Evolutionary conservation across 2,329 filamentous ascomycete species (phyloP), one percentile per base, ranked within the genome.

Genomic region (Trichoderma pleuroti): DNA sequence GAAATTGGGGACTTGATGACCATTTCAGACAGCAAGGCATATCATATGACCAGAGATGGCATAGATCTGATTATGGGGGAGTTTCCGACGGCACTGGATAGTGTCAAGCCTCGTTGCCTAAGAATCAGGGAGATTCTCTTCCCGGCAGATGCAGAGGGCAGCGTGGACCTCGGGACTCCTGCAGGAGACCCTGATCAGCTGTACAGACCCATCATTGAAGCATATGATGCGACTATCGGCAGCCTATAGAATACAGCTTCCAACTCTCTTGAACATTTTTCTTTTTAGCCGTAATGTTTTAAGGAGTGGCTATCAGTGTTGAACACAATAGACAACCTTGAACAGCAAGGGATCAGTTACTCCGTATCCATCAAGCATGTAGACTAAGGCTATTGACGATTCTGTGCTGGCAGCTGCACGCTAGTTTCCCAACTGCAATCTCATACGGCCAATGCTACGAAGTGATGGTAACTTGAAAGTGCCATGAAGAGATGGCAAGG

Each of bases 21-120:
- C 8, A 72, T 72, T 34, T 72, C 70, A 0, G 36, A 34, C 34
- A 16, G 24, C 24, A 72, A 74, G 28, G 42, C 28, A 32, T 68
- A 56, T 10, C 18, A 74, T 14, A 72, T 73, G 71, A 70, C 46
- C 16, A 42, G 59, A 2, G 42, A 70, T 42, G 18, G 68, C 56
- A 21, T 74, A 18, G 39, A 68, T 56, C 5, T 1, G 0, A 71
- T 75, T 8, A 59, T 75, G 71, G 16, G 12, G 1, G 71, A 74
- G 34, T 75, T 75, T 36, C 74, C 74, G 66, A 21, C 63, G 8
- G 18, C 49, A 1, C 52, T 76, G 1, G 61, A 75, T 30, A 16
- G 52, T 28, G 52, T 74, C 7, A 74, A 75, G 46, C 74, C 70
- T 6, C 71, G 74, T 12, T 75, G 71, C 36, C 8, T 67, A 16